Evolutionary conservation across 768 basidiomycete genomes (phyloP).

Genomic region (Rhodosporidiobolus sp.): DNA sequence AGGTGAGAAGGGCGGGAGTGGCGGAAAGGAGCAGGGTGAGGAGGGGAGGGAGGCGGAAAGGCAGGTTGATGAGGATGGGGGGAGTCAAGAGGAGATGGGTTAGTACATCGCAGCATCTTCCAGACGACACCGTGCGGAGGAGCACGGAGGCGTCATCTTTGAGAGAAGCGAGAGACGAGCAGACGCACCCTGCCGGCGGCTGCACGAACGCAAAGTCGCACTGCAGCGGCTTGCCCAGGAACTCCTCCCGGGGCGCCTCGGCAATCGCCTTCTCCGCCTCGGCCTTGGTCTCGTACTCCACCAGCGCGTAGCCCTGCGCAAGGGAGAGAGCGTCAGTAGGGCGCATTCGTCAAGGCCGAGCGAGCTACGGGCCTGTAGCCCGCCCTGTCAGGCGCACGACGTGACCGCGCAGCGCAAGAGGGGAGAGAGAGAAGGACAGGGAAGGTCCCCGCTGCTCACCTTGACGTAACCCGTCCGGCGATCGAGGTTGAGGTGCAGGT

Average conservation of each 20-base stretch:
- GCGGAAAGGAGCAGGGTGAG: neutral
- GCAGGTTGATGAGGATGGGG: too few species aligned
- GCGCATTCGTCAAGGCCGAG: neutral
- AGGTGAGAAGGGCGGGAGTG: neutral
- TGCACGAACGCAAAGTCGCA: slow-evolving; percentile 92
- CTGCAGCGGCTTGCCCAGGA: slow-evolving; percentile 80
- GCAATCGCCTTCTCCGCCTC: slow-evolving; percentile 94
- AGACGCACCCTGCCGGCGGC: slow-evolving; percentile 54
- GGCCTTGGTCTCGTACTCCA: slow-evolving; percentile 92
- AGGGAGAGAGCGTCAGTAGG: neutral
- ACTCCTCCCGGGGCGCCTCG: slow-evolving; percentile 72
- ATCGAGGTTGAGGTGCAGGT: slow-evolving; percentile 93
- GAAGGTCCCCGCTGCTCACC: slow-evolving; percentile 56
- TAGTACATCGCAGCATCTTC: neutral
- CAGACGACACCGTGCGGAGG: neutral
- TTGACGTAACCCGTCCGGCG: slow-evolving; percentile 97
- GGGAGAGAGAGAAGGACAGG: neutral
- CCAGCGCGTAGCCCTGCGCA: slow-evolving; percentile 88
- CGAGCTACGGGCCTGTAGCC: neutral
- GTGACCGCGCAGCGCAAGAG: neutral
- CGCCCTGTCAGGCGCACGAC: neutral
- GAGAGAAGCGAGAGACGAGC: neutral
- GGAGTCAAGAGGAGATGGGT: too few species aligned
- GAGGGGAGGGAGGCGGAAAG: too few species aligned
- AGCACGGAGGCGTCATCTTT: neutral